A percentile compares a stretch with the other conserved stretches of the same genome.
Conservation (phyloP, 2,329 filamentous ascomycete genomes). For the Mycosphaerella sp. region DNA sequence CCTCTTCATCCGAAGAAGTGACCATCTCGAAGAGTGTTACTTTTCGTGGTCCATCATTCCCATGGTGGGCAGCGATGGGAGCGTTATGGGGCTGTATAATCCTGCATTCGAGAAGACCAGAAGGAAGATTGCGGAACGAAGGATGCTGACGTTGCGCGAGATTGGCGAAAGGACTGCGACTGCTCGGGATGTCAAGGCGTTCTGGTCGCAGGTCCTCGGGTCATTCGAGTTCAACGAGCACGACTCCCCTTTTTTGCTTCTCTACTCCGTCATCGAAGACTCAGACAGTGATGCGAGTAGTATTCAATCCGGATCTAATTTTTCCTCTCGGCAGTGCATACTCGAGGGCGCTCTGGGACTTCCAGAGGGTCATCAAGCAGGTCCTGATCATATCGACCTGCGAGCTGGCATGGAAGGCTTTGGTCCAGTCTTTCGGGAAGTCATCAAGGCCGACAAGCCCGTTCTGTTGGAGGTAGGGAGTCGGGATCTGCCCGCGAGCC, state of each 20-base stretch:
- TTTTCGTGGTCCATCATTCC: conserved; percentile 80
- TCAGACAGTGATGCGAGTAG: conserved; percentile 65
- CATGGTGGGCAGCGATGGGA: conserved; percentile 65
- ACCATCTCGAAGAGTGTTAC: conserved; percentile 70
- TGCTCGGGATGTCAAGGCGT: conserved; percentile 64
- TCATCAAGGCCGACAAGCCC: conserved; percentile 61
- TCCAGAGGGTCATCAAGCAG: conserved; percentile 55
- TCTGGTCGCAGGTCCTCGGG: conserved; percentile 64
- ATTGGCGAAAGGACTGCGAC: conserved; percentile 67
- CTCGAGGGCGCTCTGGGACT: conserved; percentile 68
- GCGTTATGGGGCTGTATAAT: conserved; percentile 69
- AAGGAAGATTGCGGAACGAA: conserved; percentile 68
- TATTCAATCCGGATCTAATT: conserved; percentile 59
- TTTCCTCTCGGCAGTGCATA: conserved; percentile 57
- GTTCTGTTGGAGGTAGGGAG: conserved; percentile 61
- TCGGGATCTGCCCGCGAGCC: conserved; percentile 56
- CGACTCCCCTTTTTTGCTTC: conserved; percentile 68
- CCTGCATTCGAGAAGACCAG: conserved; percentile 76
- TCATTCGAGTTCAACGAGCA: conserved; percentile 67
- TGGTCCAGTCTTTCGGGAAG: conserved; percentile 67
- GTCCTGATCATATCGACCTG: conserved; percentile 59
- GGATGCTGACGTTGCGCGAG: conserved; percentile 72
- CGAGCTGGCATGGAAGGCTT: conserved; percentile 65
- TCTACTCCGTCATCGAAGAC: conserved; percentile 70
- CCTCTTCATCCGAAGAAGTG: conserved; percentile 63